These are phyloP conservation scores for Kazachstania martiniae DNA, from an alignment of 805 yeast genomes.

Conservation along the genomic window DNA sequence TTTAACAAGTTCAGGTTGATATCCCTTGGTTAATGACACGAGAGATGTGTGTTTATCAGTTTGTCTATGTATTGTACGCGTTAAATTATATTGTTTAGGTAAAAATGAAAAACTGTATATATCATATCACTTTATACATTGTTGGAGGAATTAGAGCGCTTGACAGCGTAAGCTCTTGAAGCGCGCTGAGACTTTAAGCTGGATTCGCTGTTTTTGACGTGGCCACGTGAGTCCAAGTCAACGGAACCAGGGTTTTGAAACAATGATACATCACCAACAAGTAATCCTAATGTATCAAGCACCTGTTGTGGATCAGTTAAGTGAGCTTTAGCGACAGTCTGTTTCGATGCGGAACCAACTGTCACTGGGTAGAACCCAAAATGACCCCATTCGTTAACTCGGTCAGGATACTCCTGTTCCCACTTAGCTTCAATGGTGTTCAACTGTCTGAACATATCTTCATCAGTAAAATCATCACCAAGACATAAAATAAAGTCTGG, in stretches of 20 bases:
- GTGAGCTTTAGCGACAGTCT: constrained; percentile 78
- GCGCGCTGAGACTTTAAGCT: constrained; percentile 30
- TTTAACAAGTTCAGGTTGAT: too few relatives aligned
- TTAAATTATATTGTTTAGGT: constrained; percentile 1
- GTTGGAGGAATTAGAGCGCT: constrained; percentile 16
- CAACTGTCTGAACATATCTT: constrained; percentile 87
- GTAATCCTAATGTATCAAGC: constrained; percentile 67
- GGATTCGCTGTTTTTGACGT: constrained; percentile 36
- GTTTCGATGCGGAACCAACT: constrained; percentile 85
- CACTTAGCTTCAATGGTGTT: constrained; percentile 44
- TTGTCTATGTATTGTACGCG: neutral
- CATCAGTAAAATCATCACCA: constrained; percentile 96
- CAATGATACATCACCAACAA: constrained; percentile 67
- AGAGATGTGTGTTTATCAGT: too few relatives aligned
- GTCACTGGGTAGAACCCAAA: constrained; percentile 76
- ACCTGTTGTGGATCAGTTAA: constrained; percentile 77
- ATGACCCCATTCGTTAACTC: constrained; percentile 36
- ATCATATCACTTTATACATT: too few relatives aligned
- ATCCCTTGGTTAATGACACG: neutral
- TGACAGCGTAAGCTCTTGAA: constrained; percentile 20
- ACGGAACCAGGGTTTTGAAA: constrained; percentile 73
- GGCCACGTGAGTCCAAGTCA: constrained; percentile 69
- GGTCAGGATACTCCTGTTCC: constrained; percentile 27
- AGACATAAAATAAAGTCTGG: constrained; percentile 84
- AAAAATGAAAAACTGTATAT: too few relatives aligned